phyloP scores from a whole-genome alignment of 2,329 filamentous ascomycete species.

The Colletotrichum tropicale region DNA sequence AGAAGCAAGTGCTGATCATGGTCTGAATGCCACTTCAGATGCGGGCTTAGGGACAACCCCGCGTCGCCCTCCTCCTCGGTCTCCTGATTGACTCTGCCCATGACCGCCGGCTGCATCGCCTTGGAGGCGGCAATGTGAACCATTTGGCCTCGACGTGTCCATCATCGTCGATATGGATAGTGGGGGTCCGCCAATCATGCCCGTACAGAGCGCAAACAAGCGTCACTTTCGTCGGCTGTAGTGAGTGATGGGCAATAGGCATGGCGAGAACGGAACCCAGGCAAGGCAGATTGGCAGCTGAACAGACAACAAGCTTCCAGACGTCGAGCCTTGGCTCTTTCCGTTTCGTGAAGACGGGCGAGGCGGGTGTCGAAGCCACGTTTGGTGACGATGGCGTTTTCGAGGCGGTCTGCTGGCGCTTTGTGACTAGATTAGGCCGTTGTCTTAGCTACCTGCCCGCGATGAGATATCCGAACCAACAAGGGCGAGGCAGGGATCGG shows the following conservation, averaged over 20 bases:
- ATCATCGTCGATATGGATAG: background rate
- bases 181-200: background rate
- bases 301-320: background rate
- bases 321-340: background rate
- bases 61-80: background rate
- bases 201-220: background rate
- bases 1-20: background rate
- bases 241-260: background rate
- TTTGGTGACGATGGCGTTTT: constrained; percentile 4
- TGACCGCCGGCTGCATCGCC: background rate
- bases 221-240: background rate
- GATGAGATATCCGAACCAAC: background rate
- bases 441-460: background rate
- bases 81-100: background rate
- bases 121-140: background rate
- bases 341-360: background rate
- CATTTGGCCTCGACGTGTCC: background rate
- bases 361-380: background rate
- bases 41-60: background rate
- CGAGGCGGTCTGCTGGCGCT: constrained; percentile 11
- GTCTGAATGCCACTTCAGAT: background rate
- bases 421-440: background rate
- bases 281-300: background rate
- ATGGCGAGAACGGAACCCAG: background rate
- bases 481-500: background rate